A percentile compares a stretch with the other conserved stretches of the same genome.
Evolutionary conservation across 768 basidiomycete species (phyloP).

Genomic region (Phaeolepiota aurea): DNA sequence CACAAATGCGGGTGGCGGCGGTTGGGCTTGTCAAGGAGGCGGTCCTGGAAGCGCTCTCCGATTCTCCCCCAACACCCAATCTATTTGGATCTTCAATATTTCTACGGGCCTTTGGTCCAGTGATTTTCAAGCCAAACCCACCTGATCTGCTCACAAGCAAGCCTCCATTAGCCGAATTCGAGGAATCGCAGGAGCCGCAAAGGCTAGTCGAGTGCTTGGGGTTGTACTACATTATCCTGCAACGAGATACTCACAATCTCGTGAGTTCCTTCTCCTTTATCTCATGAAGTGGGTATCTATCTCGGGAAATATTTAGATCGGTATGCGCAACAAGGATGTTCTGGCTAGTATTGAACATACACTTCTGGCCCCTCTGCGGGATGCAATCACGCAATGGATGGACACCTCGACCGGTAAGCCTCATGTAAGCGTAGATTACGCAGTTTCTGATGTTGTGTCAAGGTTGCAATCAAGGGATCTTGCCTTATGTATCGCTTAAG

Average conservation of each 20-base stretch:
- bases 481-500: conserved; percentile 36
- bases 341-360: conserved; percentile 33
- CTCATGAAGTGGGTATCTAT: background rate
- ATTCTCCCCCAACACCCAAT: conserved; percentile 16
- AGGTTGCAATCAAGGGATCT: conserved; percentile 14
- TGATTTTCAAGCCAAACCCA: conserved; percentile 51
- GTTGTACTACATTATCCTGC: conserved; percentile 58
- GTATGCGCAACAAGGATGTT: conserved; percentile 36
- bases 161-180: conserved; percentile 34
- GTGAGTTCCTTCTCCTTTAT: conserved; percentile 22
- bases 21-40: conserved; percentile 66
- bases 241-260: conserved; percentile 47
- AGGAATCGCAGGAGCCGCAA: conserved; percentile 47
- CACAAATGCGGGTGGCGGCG: conserved; percentile 63
- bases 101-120: conserved; percentile 48
- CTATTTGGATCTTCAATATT: conserved; percentile 49
- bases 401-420: conserved; percentile 15
- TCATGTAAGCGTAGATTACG: conserved; percentile 1
- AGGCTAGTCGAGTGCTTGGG: conserved; percentile 60
- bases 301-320: conserved; percentile 35
- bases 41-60: conserved; percentile 40
- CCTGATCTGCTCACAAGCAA: conserved; percentile 34
- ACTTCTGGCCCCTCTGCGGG: conserved; percentile 36
- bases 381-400: conserved; percentile 25
- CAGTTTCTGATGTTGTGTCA: conserved; percentile 13